Conservation (phyloP, 1,139 yeast genomes). For the Geotrichum fermentans region DNA sequence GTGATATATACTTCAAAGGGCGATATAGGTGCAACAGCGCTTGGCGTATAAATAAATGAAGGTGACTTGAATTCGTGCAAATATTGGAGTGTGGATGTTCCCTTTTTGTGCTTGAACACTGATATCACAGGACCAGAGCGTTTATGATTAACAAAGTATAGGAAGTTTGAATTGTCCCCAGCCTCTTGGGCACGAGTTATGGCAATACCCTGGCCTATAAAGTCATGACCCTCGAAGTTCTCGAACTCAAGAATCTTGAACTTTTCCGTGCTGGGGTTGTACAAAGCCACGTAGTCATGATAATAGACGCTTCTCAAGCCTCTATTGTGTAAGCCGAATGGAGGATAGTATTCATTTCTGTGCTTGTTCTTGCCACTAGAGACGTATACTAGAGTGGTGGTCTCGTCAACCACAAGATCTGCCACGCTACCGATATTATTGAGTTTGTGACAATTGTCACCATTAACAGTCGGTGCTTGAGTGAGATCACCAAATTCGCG, state of each 20-base stretch:
- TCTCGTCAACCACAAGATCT: slow-evolving; percentile 16
- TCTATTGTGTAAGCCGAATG: not conserved
- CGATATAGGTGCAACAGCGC: slow-evolving; percentile 21
- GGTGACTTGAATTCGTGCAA: slow-evolving; percentile 18
- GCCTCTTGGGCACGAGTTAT: slow-evolving; percentile 8
- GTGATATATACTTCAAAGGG: slow-evolving; percentile 21
- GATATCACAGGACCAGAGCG: slow-evolving; percentile 21
- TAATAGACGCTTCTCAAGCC: not conserved
- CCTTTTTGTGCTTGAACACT: slow-evolving; percentile 22
- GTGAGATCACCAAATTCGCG: not conserved
- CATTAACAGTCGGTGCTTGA: not conserved
- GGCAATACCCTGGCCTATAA: slow-evolving; percentile 23
- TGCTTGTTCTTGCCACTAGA: slow-evolving; percentile 2
- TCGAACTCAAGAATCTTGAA: slow-evolving; percentile 10
- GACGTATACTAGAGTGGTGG: slow-evolving; percentile 10
- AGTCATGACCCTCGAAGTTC: slow-evolving; percentile 16
- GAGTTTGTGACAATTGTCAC: not conserved
- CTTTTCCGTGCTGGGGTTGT: slow-evolving; percentile 11
- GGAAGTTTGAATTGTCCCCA: slow-evolving; percentile 14
- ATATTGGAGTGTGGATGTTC: slow-evolving; percentile 14
- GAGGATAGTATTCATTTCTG: slow-evolving; percentile 11
- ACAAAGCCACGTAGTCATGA: slow-evolving; percentile 17
- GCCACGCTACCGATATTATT: not conserved
- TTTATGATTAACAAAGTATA: slow-evolving; percentile 24
- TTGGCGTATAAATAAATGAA: slow-evolving; percentile 21